A percentile compares a stretch with the other conserved stretches of the same genome.
These are phyloP conservation scores for Trichomonascaceae sp. DNA, from an alignment of 1,139 yeast genomes.

Conservation along the genomic window DNA sequence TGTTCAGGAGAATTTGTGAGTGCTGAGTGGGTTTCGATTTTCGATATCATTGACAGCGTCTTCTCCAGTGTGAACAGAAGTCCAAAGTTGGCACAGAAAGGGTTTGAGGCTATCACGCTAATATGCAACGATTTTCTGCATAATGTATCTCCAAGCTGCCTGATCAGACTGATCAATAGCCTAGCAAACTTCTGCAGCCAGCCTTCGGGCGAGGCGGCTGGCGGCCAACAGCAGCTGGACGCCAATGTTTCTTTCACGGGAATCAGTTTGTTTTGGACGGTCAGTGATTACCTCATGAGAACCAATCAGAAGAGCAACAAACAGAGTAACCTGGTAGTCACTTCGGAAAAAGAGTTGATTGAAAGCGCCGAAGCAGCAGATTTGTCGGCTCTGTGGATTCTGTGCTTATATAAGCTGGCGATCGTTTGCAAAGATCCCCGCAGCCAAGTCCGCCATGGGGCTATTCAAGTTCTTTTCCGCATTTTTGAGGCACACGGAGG, in stretches of 20 bases:
- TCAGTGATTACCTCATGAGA: slow-evolving; percentile 58
- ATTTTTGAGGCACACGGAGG: slow-evolving; percentile 69
- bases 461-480: slow-evolving; percentile 76
- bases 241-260: slow-evolving; percentile 82
- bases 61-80: slow-evolving; percentile 27
- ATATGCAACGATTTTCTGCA: slow-evolving; percentile 75
- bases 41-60: slow-evolving; percentile 56
- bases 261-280: slow-evolving; percentile 81
- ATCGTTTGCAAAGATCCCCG: slow-evolving; percentile 50
- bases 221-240: too few relatives aligned
- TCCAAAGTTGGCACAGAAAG: slow-evolving; percentile 36
- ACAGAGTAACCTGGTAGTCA: slow-evolving; percentile 7
- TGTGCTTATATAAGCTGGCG: slow-evolving; percentile 48
- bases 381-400: slow-evolving; percentile 41
- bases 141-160: slow-evolving; percentile 45
- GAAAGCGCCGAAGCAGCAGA: slow-evolving; percentile 6
- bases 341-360: slow-evolving; percentile 1
- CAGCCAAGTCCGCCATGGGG: slow-evolving; percentile 77
- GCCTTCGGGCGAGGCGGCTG: too few relatives aligned
- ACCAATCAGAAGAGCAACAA: slow-evolving; percentile 7
- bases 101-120: slow-evolving; percentile 70
- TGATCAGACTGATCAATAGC: slow-evolving; percentile 55
- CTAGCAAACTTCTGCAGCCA: slow-evolving; percentile 62
- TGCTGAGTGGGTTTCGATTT: slow-evolving; percentile 66
- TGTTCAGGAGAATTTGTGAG: slow-evolving; percentile 48